Evolutionary conservation across 202 grass and related monocot species (phyloP), one percentile per base, ranked within the genome.

Genomic region (Elaeis oleifera): DNA sequence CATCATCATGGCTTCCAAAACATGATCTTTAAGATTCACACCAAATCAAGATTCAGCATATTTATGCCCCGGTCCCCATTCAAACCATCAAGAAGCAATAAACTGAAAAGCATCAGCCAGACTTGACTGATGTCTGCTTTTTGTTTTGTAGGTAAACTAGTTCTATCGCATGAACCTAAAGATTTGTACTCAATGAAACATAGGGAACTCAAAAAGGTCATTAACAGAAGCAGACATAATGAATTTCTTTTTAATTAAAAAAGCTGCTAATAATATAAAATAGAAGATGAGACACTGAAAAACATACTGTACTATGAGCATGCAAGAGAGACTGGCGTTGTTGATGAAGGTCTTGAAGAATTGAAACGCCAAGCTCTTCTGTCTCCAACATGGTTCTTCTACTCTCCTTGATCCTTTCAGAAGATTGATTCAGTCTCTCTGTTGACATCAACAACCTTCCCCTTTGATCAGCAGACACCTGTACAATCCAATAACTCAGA

Each of bases 271-370:
- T 44, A 13, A 5, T 44, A 44, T 44, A 13, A 44, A 13, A 44
- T 7, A n/a, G 5, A n/a, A 68, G 18, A 23, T 36, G n/a, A 7
- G 23, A 52, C n/a, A 68, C 9, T 4, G 28, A 32, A 51, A 28
- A 58, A 79, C 83, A 61, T 96, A 96, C 90, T 58, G 78, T 90
- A 27, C 65, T 84, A 63, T 96, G 86, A 51, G 90, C 78, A 74
- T 96, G 90, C 48, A 96, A 78, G 23, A 96, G 86, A 52, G 90
- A 96, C 58, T 96, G 86, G 13, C 90, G 80, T 73, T 96, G 90
- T 77, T 85, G 79, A 79, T 96, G 86, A 70, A 96, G 81, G 32
- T 96, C 90, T 77, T 90, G 90, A 84, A 96, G 90, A 79, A 96
- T 90, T 50, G 86, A 90, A 15, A 82, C 87, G 62, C 90, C 90